Percentiles rank a stretch among this genome's conserved stretches.
These are phyloP conservation scores for Kodamaea laetipori DNA, from an alignment of 805 yeast species.

Conservation along the genomic window DNA sequence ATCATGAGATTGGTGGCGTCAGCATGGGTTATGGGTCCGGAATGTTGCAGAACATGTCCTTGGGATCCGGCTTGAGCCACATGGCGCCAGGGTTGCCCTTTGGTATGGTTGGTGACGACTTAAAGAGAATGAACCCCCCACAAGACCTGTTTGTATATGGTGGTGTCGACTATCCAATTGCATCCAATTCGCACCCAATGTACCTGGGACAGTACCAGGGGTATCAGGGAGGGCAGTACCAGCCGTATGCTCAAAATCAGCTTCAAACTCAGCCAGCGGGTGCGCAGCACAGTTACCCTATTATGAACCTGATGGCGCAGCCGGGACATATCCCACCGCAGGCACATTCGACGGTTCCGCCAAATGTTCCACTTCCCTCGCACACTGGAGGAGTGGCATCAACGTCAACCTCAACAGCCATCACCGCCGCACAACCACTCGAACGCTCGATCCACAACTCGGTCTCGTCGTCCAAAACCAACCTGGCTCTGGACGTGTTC, in stretches of 20 bases:
- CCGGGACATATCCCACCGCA: background rate
- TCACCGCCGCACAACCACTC: too few species aligned
- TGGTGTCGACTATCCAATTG: constrained; percentile 7
- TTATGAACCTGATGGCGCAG: constrained; percentile 5
- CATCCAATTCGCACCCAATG: constrained; percentile 2
- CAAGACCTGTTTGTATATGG: constrained; percentile 9
- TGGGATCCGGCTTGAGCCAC: constrained; percentile 3
- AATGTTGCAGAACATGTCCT: constrained; percentile 5
- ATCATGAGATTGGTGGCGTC: constrained; percentile 38
- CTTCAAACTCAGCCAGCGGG: background rate
- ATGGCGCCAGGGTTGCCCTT: constrained; percentile 1
- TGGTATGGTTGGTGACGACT: constrained; percentile 7
- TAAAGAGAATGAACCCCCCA: constrained; percentile 9
- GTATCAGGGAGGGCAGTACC: background rate
- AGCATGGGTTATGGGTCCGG: background rate
- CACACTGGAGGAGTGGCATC: constrained; percentile 4
- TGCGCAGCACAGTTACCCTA: background rate
- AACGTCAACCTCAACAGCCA: constrained; percentile 7
- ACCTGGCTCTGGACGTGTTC: constrained; percentile 16
- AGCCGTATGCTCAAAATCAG: background rate
- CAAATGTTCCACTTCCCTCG: too few species aligned
- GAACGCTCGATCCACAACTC: constrained; percentile 2
- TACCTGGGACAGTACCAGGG: constrained; percentile 5
- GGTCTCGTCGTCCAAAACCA: constrained; percentile 7
- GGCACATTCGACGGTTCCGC: too few species aligned